A percentile compares a stretch with the other conserved stretches of the same genome.
These are phyloP conservation scores for Podila epigama DNA, from an alignment of 192 early-diverging fungal species.

Conservation along the genomic window DNA sequence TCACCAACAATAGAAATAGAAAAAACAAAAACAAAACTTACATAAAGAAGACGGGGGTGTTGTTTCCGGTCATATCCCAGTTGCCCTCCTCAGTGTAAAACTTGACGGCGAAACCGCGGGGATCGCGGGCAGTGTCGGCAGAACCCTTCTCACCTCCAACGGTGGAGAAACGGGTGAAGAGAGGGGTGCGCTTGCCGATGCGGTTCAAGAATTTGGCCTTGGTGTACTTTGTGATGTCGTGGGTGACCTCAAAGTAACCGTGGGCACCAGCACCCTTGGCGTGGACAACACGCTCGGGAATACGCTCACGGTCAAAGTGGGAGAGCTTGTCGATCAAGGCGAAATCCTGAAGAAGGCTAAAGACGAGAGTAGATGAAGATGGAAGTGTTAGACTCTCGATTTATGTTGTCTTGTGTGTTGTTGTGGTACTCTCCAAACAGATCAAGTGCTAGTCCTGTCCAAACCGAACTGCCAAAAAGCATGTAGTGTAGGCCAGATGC, in stretches of 20 bases:
- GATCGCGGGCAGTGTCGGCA: slow-evolving; percentile 72
- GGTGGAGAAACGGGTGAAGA: slow-evolving; percentile 73
- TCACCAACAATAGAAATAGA: too few relatives aligned
- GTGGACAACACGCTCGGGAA: slow-evolving; percentile 83
- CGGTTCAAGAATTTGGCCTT: slow-evolving; percentile 67
- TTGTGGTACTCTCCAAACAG: too few relatives aligned
- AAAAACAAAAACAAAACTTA: slow-evolving; percentile 7
- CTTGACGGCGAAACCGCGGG: slow-evolving; percentile 77
- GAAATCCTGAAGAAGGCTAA: slow-evolving; percentile 72
- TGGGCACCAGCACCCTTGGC: slow-evolving; percentile 83
- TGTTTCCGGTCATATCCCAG: slow-evolving; percentile 71
- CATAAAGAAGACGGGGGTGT: slow-evolving; percentile 72
- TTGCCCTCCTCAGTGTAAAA: slow-evolving; percentile 82
- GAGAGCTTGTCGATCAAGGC: slow-evolving; percentile 79
- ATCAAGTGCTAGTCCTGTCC: too few relatives aligned
- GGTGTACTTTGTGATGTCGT: slow-evolving; percentile 60
- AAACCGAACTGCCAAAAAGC: too few relatives aligned
- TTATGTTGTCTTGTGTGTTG: too few relatives aligned
- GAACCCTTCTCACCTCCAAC: slow-evolving; percentile 68
- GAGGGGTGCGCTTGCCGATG: slow-evolving; percentile 70
- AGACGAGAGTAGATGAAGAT: neutral
- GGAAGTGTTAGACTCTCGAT: neutral
- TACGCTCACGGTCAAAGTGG: slow-evolving; percentile 82
- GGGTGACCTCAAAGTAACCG: slow-evolving; percentile 70
- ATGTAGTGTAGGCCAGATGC: too few relatives aligned